Conservation (phyloP, 345 rosid species). For the Acer campestre region DNA sequence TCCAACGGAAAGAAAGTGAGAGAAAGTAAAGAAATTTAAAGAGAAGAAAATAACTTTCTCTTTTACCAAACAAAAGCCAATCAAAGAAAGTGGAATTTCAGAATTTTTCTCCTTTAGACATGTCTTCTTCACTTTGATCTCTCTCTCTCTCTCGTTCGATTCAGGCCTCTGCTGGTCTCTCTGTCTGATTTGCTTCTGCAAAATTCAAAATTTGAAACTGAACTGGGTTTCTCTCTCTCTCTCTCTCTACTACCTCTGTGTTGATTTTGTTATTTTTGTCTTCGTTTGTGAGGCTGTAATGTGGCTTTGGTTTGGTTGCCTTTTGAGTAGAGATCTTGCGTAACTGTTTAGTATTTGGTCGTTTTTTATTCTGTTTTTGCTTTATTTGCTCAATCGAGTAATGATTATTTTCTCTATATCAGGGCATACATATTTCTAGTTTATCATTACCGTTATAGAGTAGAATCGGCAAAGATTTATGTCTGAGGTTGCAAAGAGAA, state of each 20-base stretch:
- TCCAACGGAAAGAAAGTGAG: conserved; percentile 30
- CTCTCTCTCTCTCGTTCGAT: conserved; percentile 12
- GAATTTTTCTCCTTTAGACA: conserved; percentile 35
- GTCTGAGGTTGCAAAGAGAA: conserved; percentile 20
- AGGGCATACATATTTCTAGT: not conserved
- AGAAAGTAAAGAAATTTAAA: not conserved
- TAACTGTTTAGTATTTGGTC: conserved; percentile 29
- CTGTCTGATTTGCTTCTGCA: conserved; percentile 34
- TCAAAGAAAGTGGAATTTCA: conserved; percentile 44
- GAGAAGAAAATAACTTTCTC: conserved; percentile 46
- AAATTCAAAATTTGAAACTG: conserved; percentile 24
- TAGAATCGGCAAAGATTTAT: conserved; percentile 18
- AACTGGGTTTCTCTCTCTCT: conserved; percentile 19
- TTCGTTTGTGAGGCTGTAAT: conserved; percentile 19
- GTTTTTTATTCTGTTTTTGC: conserved; percentile 14
- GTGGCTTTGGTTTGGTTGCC: conserved; percentile 42
- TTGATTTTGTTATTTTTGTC: conserved; percentile 16
- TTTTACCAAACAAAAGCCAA: conserved; percentile 54
- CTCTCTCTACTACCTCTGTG: not conserved
- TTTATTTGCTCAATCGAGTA: conserved; percentile 12
- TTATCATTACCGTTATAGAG: not conserved
- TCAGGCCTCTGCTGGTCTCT: conserved; percentile 10
- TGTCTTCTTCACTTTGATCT: conserved; percentile 36
- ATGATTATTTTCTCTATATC: conserved; percentile 3
- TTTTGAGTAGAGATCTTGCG: conserved; percentile 40